Conservation (phyloP, 1,139 yeast genomes). For the Arxiozyma heterogenica region DNA sequence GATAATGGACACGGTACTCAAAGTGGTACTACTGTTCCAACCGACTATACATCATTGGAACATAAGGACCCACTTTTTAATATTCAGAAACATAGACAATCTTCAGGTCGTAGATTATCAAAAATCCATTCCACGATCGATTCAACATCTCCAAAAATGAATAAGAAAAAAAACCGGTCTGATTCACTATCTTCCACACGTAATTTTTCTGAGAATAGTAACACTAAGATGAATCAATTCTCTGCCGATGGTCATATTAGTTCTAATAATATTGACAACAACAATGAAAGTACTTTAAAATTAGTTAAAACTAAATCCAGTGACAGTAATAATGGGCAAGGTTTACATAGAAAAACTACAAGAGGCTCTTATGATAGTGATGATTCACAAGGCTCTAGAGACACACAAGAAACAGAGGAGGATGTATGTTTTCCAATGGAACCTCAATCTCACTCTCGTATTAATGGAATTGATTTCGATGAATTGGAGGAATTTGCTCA, state of each 20-base stretch:
- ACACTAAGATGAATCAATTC: neutral
- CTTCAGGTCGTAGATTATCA: constrained; percentile 2
- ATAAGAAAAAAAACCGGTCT: constrained; percentile 4
- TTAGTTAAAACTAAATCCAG: constrained; percentile 12
- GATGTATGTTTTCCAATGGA: constrained; percentile 96
- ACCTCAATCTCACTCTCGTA: constrained; percentile 49
- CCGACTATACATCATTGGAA: neutral
- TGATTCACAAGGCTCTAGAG: constrained; percentile 62
- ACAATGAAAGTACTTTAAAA: neutral
- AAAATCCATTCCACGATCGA: constrained; percentile 2
- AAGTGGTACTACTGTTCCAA: neutral
- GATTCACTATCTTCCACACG: constrained; percentile 2
- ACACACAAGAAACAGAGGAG: constrained; percentile 83
- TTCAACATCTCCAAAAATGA: constrained; percentile 1
- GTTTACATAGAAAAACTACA: constrained; percentile 16
- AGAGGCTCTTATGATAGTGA: constrained; percentile 46
- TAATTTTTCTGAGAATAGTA: neutral
- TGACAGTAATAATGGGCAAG: constrained; percentile 3
- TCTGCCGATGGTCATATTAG: neutral
- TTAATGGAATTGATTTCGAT: constrained; percentile 70
- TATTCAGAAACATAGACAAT: constrained; percentile 8
- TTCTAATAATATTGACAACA: neutral
- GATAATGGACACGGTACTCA: neutral
- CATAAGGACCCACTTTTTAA: constrained; percentile 6
- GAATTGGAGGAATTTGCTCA: constrained; percentile 68